phyloP scores from a whole-genome alignment of 495 filamentous ascomycete genomes.

The Daldinia childiae region DNA sequence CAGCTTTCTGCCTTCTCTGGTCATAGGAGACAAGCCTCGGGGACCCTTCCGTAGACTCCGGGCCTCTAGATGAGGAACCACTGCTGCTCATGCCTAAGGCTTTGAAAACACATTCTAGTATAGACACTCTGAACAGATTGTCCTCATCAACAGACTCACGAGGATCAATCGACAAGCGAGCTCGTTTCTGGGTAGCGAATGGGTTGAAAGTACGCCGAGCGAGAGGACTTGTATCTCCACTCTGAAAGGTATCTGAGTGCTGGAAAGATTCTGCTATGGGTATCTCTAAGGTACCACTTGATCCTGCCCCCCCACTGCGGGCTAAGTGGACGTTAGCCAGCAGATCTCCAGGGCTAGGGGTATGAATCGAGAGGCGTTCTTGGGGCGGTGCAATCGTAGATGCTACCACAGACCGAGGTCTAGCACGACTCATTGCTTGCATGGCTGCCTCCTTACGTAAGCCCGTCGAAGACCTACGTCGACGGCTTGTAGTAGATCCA shows the following conservation, averaged over 20 bases:
- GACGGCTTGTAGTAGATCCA: conserved; percentile 62
- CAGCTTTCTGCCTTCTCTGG: conserved; percentile 80
- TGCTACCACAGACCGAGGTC: conserved; percentile 46
- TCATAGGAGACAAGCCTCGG: conserved; percentile 88
- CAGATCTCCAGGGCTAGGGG: conserved; percentile 79
- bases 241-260: conserved; percentile 26
- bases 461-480: conserved; percentile 75
- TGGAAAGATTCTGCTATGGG: conserved; percentile 54
- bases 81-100: conserved; percentile 83
- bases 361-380: conserved; percentile 49
- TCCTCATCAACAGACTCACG: conserved; percentile 87
- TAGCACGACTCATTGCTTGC: conserved; percentile 65
- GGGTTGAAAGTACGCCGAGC: conserved; percentile 66
- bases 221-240: conserved; percentile 62
- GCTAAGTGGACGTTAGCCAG: conserved; percentile 81
- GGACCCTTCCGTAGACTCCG: conserved; percentile 81
- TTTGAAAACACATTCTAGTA: conserved; percentile 95
- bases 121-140: conserved; percentile 83
- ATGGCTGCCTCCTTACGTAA: conserved; percentile 84
- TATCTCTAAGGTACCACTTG: conserved; percentile 47
- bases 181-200: conserved; percentile 65
- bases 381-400: conserved; percentile 45
- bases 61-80: conserved; percentile 69
- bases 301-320: conserved; percentile 58
- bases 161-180: conserved; percentile 64